These are phyloP conservation scores for Populus euphratica DNA, from an alignment of 345 rosid species.

Conservation along the genomic window DNA sequence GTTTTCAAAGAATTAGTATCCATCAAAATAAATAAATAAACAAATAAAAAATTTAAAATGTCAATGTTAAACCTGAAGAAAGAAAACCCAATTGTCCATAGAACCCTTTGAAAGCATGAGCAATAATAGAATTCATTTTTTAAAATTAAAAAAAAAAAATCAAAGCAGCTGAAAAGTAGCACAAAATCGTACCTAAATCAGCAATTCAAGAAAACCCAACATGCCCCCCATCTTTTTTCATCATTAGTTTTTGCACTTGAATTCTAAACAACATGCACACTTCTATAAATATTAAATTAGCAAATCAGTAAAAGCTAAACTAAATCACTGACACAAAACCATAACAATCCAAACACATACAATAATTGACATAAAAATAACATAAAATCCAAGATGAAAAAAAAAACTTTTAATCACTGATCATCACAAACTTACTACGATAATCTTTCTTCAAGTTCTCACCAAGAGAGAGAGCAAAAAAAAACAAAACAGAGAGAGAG, in stretches of 20 bases:
- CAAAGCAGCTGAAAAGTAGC: neutral
- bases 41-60: neutral
- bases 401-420: neutral
- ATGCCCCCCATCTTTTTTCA: neutral
- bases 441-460: neutral
- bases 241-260: neutral
- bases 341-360: neutral
- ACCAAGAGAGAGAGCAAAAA: neutral
- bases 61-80: neutral
- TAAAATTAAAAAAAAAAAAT: neutral
- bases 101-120: neutral
- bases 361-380: neutral
- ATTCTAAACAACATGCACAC: neutral
- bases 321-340: neutral
- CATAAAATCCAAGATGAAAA: neutral
- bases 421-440: slow-evolving; percentile 8
- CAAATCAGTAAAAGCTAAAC: neutral
- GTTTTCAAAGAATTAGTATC: neutral
- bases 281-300: neutral
- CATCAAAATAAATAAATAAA: neutral
- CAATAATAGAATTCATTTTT: neutral
- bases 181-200: neutral
- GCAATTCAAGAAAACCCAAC: neutral
- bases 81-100: slow-evolving; percentile 1
- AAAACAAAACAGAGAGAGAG: slow-evolving; percentile 5